Evolutionary conservation across 2,329 filamentous ascomycete genomes (phyloP), one percentile per base, ranked within the genome.

Genomic region (Tolypocladium cylindrosporum): DNA sequence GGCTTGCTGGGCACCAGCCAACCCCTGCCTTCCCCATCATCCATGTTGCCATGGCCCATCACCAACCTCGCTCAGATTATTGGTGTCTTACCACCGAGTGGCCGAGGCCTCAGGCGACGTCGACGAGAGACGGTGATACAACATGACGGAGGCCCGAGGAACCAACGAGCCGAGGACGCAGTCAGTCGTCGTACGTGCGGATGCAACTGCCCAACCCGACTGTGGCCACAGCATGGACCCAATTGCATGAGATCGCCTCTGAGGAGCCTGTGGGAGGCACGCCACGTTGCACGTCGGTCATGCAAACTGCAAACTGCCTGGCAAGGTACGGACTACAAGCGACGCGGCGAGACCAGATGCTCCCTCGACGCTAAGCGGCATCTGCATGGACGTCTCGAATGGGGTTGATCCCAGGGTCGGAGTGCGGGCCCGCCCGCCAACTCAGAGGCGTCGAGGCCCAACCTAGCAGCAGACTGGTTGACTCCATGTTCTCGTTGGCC

Each of bases 281-380:
- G 69, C 69, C 69, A 71, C 69, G 69, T 71, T 70, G 69, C 69
- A 71, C 63, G 59, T 58, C 62, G 65, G 61, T 61, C 64, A 65
- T 65, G 61, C 63, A 66, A 66, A 14, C 31, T 64, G 64, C 65
- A 66, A 63, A 55, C 43, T 50, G 59, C 55, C 24, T 27, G 24
- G 24, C 27, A 31, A 31, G 6, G 4, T 31, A 6, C 27, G 6
- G 27, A 31, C 27, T 31, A 61, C 57, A 43, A 57, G 39, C 16
- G 41, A 27, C 31, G 21, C 43, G 24, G 50, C 59, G 61, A 50
- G 55, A 56, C 56, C 55, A 48, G 61, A 59, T 60, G 56, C 54
- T 59, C 58, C 57, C 57, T 60, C 56, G 59, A 55, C 60, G 59
- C 57, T 58, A 57, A 55, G 40, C n/a, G 34, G n/a, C 55, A n/a